Base-by-base conservation (phyloP, 345 rosid species). In the Ricinus communis region DNA sequence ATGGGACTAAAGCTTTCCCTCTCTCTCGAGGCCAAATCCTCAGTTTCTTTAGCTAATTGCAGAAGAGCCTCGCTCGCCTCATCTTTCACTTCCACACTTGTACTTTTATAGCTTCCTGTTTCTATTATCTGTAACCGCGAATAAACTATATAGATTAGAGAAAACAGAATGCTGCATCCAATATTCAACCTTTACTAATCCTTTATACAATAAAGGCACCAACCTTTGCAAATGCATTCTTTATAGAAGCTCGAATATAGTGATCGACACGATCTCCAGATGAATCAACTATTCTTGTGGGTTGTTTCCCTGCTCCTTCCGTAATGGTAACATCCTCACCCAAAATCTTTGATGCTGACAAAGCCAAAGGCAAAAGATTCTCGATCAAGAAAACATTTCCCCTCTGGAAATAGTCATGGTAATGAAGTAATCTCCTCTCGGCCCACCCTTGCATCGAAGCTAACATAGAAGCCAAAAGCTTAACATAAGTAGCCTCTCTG, bases 381-480 rank as follows among this genome's bases (percentile, higher is more conserved):
- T 91, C 97, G 45, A 90, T 83, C 25, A 78, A 74, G 36, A 79
- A 74, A 65, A 79, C 85, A 15, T 74, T 86, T 8, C 95, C 95
- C 49, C 87, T 84, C 56, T 85, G 86, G 75, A 87, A 90, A 79
- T 75, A 85, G 60, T 91, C 91, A 75, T 86, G 98, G 63, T 94
- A 91, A 63, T 80, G 72, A 49, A 85, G 77, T 72, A 91, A 77
- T 77, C 91, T 84, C 85, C 80, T 89, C 85, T 94, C 97, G 0
- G 91, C 90, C 97, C 97, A 94, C 63, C 78, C 86, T 77, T 86
- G 85, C 89, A 92, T 89, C 8, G 97, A 86, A 47, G 76, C 85
- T 74, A 91, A 60, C 71, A 89, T 84, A 4, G 91, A 83, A 18
- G 80, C 80, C 79, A 90, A 71, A 5, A 92, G 70, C 79, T 85